A percentile compares a stretch with the other conserved stretches of the same genome.
Conservation (phyloP, 805 yeast genomes). For the Saccharomycopsis synnaedendra region DNA sequence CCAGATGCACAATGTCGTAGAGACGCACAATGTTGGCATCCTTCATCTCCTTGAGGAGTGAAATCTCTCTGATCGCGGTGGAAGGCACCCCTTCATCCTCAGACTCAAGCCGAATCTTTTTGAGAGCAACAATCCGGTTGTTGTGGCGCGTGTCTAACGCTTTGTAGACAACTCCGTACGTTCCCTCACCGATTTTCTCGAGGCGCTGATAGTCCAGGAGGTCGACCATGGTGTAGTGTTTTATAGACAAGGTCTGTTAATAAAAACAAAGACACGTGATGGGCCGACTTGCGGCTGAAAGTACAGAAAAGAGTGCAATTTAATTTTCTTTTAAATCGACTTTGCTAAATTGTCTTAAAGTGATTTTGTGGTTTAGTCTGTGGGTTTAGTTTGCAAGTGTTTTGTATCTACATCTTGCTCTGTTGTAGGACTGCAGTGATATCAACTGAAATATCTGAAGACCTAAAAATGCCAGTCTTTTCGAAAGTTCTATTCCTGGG, state of each 20-base stretch:
- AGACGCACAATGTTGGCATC: constrained; percentile 89
- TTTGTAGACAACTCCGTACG: constrained; percentile 96
- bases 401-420: too few species aligned
- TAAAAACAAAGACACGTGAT: not conserved
- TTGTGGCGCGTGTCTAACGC: constrained; percentile 84
- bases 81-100: constrained; percentile 99
- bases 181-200: constrained; percentile 96
- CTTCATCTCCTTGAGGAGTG: constrained; percentile 83
- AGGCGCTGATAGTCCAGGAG: constrained; percentile 84
- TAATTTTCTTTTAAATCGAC: too few species aligned
- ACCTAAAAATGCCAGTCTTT: too few species aligned
- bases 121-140: constrained; percentile 89
- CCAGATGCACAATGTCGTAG: constrained; percentile 91
- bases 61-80: constrained; percentile 94
- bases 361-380: too few species aligned
- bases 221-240: constrained; percentile 51
- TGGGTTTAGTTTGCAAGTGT: too few species aligned
- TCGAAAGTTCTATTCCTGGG: too few species aligned
- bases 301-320: not conserved
- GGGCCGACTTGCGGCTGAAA: not conserved
- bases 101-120: constrained; percentile 88
- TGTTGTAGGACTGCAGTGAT: too few species aligned
- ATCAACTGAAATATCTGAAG: too few species aligned
- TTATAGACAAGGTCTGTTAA: not conserved
- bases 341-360: too few species aligned